Evolutionary conservation across 2,329 filamentous ascomycete species (phyloP).

Genomic region (Tolypocladium album): DNA sequence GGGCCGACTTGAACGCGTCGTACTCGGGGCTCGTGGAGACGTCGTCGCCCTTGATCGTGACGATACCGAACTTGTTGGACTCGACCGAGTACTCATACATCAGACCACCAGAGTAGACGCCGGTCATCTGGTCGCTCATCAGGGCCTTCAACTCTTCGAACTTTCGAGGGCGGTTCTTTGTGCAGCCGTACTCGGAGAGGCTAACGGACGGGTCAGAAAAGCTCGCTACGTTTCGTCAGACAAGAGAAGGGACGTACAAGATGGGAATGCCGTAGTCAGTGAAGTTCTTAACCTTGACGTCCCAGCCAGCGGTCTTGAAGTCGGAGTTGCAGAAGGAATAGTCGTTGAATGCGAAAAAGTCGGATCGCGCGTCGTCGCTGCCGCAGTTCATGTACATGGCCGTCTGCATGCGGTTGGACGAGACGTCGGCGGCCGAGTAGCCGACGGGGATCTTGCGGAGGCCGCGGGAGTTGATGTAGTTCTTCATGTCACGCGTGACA

Average conservation of each 20-base stretch:
- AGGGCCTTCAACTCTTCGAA: conserved; percentile 73
- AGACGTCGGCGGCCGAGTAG: conserved; percentile 70
- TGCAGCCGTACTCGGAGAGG: conserved; percentile 93
- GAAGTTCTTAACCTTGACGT: conserved; percentile 81
- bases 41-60: conserved; percentile 45
- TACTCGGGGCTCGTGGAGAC: conserved; percentile 54
- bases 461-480: conserved; percentile 52
- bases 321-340: conserved; percentile 76
- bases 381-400: conserved; percentile 93
- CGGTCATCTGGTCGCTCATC: conserved; percentile 74
- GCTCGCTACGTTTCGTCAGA: not conserved
- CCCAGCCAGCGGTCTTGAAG: conserved; percentile 67
- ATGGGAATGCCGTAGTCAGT: conserved; percentile 78
- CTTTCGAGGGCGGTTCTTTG: conserved; percentile 58
- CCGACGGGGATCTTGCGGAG: conserved; percentile 63
- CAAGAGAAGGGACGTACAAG: conserved; percentile 40
- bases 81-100: conserved; percentile 92
- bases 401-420: conserved; percentile 75
- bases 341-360: conserved; percentile 86
- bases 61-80: conserved; percentile 70
- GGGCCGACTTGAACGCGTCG: conserved; percentile 35
- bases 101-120: conserved; percentile 88
- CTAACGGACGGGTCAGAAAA: conserved; percentile 11
- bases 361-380: conserved; percentile 68
- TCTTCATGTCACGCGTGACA: conserved; percentile 64